Evolutionary conservation across 768 basidiomycete species (phyloP), one percentile per base, ranked within the genome.

Genomic region (Tulasnella sp.): DNA sequence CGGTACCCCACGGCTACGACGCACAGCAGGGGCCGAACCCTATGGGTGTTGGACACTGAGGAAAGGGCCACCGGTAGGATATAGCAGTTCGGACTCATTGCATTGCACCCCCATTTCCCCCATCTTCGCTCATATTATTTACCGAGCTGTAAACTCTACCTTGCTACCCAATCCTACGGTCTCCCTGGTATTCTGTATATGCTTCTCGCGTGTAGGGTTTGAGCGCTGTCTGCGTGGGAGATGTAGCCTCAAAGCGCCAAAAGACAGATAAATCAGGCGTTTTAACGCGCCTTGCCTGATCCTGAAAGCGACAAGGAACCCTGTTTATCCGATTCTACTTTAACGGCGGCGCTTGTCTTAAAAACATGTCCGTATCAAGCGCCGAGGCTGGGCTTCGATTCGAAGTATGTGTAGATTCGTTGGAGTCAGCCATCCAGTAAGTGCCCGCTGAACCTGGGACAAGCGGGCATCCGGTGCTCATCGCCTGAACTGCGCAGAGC

Each of bases 391-490:
- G 27, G 62, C 48, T 79, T 71, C 14, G 85, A 39, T 84, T 92
- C 74, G 92, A 93, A 86, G 90, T 94, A 72, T 94, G 94, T 83
- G 87, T 94, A 62, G 94, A 94, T 85, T 94, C 93, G 9, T 88
- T 92, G 31, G 89, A 90, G 81, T 93, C 93, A 8, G 92, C 93
- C 27, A 81, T 89, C 77, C 88, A 88, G 92, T 93, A 48, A 80
- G 90, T 87, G 39, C 39, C 27, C 62, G 71, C 76, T 16, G 24
- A n/a, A 18, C 24, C 56, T 38, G 42, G 18, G 62, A n/a, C 56
- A n/a, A 52, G 7, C 38, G 19, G 62, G 24, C 62, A 27, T 68
- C 62, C 7, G 3, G 31, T 18, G 36, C 27, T 36, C 16, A 68
- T 6, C 27, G 18, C 34, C 31, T 31, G 4, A 27, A 18, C 62